Conservation (phyloP, 805 yeast genomes). For the Yamadazyma philogaea region DNA sequence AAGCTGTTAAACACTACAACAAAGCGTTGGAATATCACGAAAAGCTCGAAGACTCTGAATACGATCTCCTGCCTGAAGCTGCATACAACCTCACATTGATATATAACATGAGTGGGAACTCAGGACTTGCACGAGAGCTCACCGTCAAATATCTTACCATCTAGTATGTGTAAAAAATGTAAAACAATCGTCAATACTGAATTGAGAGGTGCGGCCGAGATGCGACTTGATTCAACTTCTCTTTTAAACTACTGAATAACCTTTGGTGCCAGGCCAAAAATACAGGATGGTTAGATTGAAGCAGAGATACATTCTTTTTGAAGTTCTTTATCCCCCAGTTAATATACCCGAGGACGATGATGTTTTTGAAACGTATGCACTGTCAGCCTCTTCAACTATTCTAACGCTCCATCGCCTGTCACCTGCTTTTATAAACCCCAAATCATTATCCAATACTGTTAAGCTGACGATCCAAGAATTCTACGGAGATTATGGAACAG, state of each 20-base stretch:
- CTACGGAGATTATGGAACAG: conserved; percentile 79
- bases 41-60: conserved; percentile 39
- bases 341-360: background rate
- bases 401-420: conserved; percentile 51
- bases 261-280: background rate
- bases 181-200: background rate
- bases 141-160: conserved; percentile 64
- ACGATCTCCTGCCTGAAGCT: conserved; percentile 69
- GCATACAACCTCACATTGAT: conserved; percentile 82
- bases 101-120: conserved; percentile 73
- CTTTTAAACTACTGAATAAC: background rate
- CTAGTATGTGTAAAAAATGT: conserved; percentile 16
- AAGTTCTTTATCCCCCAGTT: conserved; percentile 63
- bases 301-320: conserved; percentile 80
- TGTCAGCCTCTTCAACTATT: conserved; percentile 36
- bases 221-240: background rate
- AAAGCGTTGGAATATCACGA: conserved; percentile 52
- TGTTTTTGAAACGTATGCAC: conserved; percentile 14
- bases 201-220: background rate
- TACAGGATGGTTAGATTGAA: conserved; percentile 78
- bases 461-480: conserved; percentile 54
- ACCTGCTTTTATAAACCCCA: conserved; percentile 46
- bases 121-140: conserved; percentile 56
- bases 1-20: conserved; percentile 74
- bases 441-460: conserved; percentile 50